Evolutionary conservation across 768 basidiomycete genomes (phyloP).

Genomic region (Russula virescens): DNA sequence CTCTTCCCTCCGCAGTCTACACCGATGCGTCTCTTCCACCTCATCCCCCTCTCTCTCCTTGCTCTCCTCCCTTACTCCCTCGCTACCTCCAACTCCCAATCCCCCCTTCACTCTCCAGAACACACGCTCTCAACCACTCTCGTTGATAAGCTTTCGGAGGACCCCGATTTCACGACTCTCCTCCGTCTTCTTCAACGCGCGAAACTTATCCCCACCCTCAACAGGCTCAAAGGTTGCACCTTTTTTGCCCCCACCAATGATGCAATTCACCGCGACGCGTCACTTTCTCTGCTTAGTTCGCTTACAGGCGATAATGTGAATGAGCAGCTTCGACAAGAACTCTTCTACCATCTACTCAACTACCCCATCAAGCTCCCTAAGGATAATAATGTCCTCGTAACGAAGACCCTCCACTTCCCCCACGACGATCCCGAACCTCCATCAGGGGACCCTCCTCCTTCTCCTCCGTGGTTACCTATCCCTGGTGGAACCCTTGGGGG

Average conservation of each 20-base stretch:
- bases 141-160: constrained; percentile 68
- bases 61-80: constrained; percentile 35
- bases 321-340: constrained; percentile 77
- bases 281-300: constrained; percentile 36
- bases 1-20: constrained; percentile 6
- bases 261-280: constrained; percentile 57
- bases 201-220: constrained; percentile 86
- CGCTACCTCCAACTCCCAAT: constrained; percentile 37
- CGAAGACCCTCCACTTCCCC: constrained; percentile 71
- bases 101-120: constrained; percentile 28
- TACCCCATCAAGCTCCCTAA: constrained; percentile 53
- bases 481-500: constrained; percentile 78
- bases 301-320: constrained; percentile 71
- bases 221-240: constrained; percentile 75
- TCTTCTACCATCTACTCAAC: constrained; percentile 93
- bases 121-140: constrained; percentile 48
- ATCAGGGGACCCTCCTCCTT: constrained; percentile 61
- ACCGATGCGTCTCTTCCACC: constrained; percentile 11
- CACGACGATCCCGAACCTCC: constrained; percentile 51
- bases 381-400: constrained; percentile 36
- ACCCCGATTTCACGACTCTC: constrained; percentile 73
- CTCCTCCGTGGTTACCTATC: constrained; percentile 80
- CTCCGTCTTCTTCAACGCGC: constrained; percentile 75
- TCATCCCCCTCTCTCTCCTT: constrained; percentile 20
- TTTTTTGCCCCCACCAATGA: constrained; percentile 96